phyloP scores from a whole-genome alignment of 2,329 filamentous ascomycete species.

The Sporothrix dimorphospora region DNA sequence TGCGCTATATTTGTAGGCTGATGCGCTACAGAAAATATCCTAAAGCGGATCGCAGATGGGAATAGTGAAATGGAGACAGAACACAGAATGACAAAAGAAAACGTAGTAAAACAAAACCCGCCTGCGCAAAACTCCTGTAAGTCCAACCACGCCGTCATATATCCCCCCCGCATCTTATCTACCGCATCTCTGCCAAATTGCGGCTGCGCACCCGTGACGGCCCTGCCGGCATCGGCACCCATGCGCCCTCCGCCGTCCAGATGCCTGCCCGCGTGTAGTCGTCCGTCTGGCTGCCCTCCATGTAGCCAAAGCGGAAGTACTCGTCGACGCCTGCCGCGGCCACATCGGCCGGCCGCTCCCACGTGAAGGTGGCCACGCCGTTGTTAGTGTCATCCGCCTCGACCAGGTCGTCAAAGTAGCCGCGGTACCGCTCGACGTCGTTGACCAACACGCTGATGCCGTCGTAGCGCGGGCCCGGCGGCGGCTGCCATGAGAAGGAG shows the following conservation, averaged over 20 bases:
- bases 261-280: slow-evolving; percentile 78
- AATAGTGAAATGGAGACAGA: neutral
- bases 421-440: slow-evolving; percentile 79
- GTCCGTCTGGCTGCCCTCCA: slow-evolving; percentile 64
- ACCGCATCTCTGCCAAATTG: slow-evolving; percentile 28
- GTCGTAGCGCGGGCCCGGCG: slow-evolving; percentile 61
- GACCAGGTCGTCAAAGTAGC: slow-evolving; percentile 58
- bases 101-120: neutral
- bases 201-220: slow-evolving; percentile 53
- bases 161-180: neutral
- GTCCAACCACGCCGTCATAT: neutral
- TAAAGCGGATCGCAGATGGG: slow-evolving; percentile 1
- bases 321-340: slow-evolving; percentile 56
- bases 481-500: slow-evolving; percentile 58
- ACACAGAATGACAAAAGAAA: neutral
- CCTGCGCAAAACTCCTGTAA: neutral
- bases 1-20: slow-evolving; percentile 20
- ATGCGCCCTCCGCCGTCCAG: slow-evolving; percentile 67
- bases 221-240: slow-evolving; percentile 67
- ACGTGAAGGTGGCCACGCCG: slow-evolving; percentile 23
- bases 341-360: slow-evolving; percentile 28
- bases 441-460: slow-evolving; percentile 82
- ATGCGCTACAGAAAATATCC: neutral
- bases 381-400: slow-evolving; percentile 40
- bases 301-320: slow-evolving; percentile 78